Evolutionary conservation across 106 monocot genomes (phyloP).

Genomic region (Amphibolis antarctica): DNA sequence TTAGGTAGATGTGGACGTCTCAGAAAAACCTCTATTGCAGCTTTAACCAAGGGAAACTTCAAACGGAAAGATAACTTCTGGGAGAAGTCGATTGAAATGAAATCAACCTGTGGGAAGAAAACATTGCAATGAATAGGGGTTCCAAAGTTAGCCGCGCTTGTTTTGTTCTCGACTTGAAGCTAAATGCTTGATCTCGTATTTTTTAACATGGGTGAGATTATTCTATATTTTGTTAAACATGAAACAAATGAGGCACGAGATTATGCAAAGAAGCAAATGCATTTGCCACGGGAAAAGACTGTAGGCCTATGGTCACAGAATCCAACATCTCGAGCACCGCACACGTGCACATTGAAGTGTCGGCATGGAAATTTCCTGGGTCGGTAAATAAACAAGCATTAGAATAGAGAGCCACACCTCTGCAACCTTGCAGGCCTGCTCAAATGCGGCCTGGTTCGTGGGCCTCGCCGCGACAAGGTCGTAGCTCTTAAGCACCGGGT

Average conservation of each 20-base stretch:
- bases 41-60: slow-evolving; percentile 55
- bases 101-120: slow-evolving; percentile 45
- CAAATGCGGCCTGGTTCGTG: slow-evolving; percentile 48
- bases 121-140: background rate
- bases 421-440: slow-evolving; percentile 49
- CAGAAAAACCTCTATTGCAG: slow-evolving; percentile 51
- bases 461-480: slow-evolving; percentile 62
- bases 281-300: too few relatives aligned
- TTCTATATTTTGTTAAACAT: too few relatives aligned
- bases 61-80: slow-evolving; percentile 70
- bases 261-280: too few relatives aligned
- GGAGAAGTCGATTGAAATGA: slow-evolving; percentile 79
- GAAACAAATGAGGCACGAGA: too few relatives aligned
- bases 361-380: too few relatives aligned
- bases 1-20: background rate
- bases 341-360: background rate
- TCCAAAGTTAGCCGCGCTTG: background rate
- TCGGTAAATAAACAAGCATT: background rate
- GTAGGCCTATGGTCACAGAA: too few relatives aligned
- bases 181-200: background rate
- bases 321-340: background rate
- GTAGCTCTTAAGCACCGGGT: slow-evolving; percentile 40
- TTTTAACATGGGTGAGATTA: too few relatives aligned
- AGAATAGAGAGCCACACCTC: slow-evolving; percentile 27
- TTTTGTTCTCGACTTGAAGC: background rate